A percentile compares a stretch with the other conserved stretches of the same genome.
These are phyloP conservation scores for Aspergillus homomorphus DNA, from an alignment of 495 filamentous ascomycete genomes.

Conservation along the genomic window DNA sequence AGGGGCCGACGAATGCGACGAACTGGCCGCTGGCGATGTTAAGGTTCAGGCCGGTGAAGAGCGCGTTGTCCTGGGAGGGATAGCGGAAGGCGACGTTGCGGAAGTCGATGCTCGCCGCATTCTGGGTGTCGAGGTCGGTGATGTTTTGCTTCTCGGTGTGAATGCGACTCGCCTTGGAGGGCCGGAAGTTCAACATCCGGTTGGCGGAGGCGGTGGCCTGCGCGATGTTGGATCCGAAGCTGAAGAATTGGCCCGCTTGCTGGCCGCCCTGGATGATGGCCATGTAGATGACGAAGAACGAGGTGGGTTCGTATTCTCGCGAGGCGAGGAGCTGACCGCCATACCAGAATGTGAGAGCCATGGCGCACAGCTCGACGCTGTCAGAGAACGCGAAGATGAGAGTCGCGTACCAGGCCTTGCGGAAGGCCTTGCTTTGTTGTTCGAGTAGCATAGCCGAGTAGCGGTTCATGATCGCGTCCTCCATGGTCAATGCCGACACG, in stretches of 20 bases:
- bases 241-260: conserved; percentile 51
- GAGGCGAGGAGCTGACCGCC: conserved; percentile 51
- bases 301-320: conserved; percentile 44
- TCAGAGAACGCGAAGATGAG: conserved; percentile 37
- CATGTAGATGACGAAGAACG: conserved; percentile 61
- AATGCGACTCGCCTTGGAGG: neutral
- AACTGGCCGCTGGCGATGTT: conserved; percentile 61
- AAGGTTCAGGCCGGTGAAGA: conserved; percentile 44
- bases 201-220: conserved; percentile 55
- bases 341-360: conserved; percentile 61
- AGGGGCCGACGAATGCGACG: conserved; percentile 67
- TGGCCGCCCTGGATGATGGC: conserved; percentile 57
- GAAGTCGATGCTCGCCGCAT: conserved; percentile 30
- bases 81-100: conserved; percentile 58
- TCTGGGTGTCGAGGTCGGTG: neutral
- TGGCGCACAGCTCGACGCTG: conserved; percentile 47
- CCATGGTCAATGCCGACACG: conserved; percentile 52
- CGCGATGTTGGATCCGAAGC: conserved; percentile 47
- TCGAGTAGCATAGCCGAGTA: conserved; percentile 49
- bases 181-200: conserved; percentile 41
- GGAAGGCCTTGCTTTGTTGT: conserved; percentile 50
- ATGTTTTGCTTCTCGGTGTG: neutral
- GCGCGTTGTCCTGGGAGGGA: conserved; percentile 46
- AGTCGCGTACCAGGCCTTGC: conserved; percentile 46
- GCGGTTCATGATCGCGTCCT: conserved; percentile 42